Conservation (phyloP, 192 early-diverging fungal genomes). For the Backusella morwellensis region DNA sequence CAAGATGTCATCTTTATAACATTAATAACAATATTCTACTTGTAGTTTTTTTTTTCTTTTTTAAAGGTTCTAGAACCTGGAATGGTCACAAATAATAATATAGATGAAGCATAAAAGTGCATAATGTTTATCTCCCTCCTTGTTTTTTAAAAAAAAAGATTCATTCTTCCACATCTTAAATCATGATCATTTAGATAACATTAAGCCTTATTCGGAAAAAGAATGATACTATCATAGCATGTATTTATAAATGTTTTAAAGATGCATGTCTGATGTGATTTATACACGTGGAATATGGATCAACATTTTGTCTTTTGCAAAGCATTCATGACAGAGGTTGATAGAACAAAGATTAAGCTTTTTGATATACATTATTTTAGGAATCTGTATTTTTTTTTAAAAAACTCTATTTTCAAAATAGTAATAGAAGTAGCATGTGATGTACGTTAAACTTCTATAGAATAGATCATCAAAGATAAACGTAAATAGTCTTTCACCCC, state of each 20-base stretch:
- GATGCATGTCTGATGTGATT: not conserved
- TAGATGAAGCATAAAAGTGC: too few species aligned
- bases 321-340: not conserved
- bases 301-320: not conserved
- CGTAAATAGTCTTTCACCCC: not conserved
- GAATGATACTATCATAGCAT: not conserved
- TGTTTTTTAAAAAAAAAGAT: too few species aligned
- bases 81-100: too few species aligned
- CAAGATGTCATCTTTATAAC: too few species aligned
- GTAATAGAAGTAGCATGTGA: not conserved
- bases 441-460: not conserved
- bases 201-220: not conserved
- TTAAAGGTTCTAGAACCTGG: too few species aligned
- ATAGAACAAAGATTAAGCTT: not conserved
- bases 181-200: not conserved
- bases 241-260: not conserved
- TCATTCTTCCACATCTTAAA: not conserved
- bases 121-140: too few species aligned
- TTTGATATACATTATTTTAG: not conserved
- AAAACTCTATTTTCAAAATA: not conserved
- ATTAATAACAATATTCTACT: too few species aligned
- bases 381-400: not conserved
- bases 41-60: too few species aligned
- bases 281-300: not conserved
- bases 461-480: not conserved